Evolutionary conservation across 345 rosid genomes (phyloP).

Genomic region (Ceriops tagal): DNA sequence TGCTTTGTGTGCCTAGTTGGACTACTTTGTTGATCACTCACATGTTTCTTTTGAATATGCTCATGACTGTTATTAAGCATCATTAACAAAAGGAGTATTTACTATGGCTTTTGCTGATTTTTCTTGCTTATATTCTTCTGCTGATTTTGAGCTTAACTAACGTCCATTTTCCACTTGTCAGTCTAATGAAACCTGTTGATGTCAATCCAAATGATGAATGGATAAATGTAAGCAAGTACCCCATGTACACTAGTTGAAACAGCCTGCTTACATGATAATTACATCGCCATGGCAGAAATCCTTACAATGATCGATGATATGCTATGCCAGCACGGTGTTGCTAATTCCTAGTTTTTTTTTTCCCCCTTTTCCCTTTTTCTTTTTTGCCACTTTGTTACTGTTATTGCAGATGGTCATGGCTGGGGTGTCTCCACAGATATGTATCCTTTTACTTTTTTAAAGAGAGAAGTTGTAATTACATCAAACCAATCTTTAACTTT

Average conservation of each 20-base stretch:
- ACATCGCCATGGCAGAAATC: not conserved
- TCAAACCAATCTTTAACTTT: not conserved
- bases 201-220: slow-evolving; percentile 93
- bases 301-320: not conserved
- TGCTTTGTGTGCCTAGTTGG: not conserved
- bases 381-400: slow-evolving; percentile 1
- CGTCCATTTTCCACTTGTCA: slow-evolving; percentile 35
- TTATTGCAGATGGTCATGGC: slow-evolving; percentile 83
- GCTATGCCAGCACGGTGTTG: slow-evolving; percentile 6
- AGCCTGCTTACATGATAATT: slow-evolving; percentile 9
- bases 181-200: slow-evolving; percentile 87
- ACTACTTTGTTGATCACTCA: not conserved
- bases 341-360: not conserved
- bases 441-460: slow-evolving; percentile 50
- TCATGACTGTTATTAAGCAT: not conserved
- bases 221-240: slow-evolving; percentile 70
- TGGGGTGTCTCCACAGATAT: slow-evolving; percentile 85
- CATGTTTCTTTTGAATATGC: not conserved
- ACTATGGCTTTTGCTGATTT: not conserved
- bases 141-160: slow-evolving; percentile 14
- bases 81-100: not conserved
- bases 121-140: not conserved
- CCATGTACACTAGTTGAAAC: slow-evolving; percentile 1
- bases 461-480: not conserved
- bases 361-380: slow-evolving; percentile 6